Evolutionary conservation across 495 filamentous ascomycete species (phyloP), one percentile per base, ranked within the genome.

Genomic region (Neurospora cerealis): DNA sequence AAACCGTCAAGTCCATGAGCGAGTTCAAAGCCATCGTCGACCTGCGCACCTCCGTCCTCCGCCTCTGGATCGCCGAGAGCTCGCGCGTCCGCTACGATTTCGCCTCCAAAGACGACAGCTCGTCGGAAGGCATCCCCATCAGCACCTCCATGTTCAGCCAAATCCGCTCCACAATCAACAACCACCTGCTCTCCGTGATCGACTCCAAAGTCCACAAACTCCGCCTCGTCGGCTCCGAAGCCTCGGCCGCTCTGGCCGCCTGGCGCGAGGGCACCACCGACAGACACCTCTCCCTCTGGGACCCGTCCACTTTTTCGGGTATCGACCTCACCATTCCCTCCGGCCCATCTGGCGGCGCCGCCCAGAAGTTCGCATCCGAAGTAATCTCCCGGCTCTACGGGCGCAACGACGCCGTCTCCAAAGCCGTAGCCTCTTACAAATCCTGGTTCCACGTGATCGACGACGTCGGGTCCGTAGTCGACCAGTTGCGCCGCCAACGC

Each of bases 1-100:
- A 83, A 24, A 85, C 82, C 11, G 82, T 97, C 19, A 81, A 85
- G 17, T 78, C 79, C 3, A 87, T 89, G 73, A 77, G 82, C 36
- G 90, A 92, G 73, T 90, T 96, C 75, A 85, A 88, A 66, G 84
- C 84, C 36, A 85, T 97, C 17, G 85, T 95, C 28, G 85, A 89
- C 40, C 79, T 97, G 36, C 87, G 95, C 28, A 88, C 86, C 40
- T 88, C 89, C 69, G 83, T 95, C 10, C 77, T 97, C 66, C 88
- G 91, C 74, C 84, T 92, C 15, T 97, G 93, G 94, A 89, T 95
- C 39, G 81, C 80, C 39, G 84, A 85, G 74, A 88, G 83, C 21
- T 83, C 83, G 62, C 87, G 84, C 77, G 84, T 82, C 7, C 83
- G 80, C 24, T 66, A 66, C 54, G 88, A 89, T 11, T 83, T 89